A percentile compares a stretch with the other conserved stretches of the same genome.
phyloP scores from a whole-genome alignment of 768 basidiomycete genomes.

The Terana coerulea region DNA sequence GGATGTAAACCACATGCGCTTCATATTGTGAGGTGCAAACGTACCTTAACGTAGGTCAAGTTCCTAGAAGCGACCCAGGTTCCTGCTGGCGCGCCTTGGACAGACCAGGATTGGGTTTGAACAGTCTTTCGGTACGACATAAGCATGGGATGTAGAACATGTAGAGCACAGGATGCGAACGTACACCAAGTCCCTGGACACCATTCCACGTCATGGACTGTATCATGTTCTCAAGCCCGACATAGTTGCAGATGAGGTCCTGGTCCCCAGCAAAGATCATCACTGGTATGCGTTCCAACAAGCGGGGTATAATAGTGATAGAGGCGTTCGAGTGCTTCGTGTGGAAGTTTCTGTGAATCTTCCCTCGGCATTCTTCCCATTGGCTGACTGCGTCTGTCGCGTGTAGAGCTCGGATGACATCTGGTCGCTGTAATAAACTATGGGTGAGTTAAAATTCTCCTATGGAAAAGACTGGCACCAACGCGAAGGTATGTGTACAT shows the following conservation, averaged over 20 bases:
- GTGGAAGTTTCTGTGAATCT: conserved; percentile 61
- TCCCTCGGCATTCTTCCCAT: conserved; percentile 84
- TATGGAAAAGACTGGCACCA: conserved; percentile 26
- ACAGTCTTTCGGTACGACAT: conserved; percentile 44
- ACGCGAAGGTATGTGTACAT: conserved; percentile 81
- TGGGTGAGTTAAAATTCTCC: conserved; percentile 1
- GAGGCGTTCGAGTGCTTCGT: conserved; percentile 58
- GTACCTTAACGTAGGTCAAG: conserved; percentile 88
- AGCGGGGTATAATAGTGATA: conserved; percentile 68
- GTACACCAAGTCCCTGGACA: conserved; percentile 75
- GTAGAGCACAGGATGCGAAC: conserved; percentile 24
- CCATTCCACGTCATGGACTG: conserved; percentile 85
- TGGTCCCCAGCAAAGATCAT: conserved; percentile 93
- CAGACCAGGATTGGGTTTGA: conserved; percentile 68
- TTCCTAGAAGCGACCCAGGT: conserved; percentile 90
- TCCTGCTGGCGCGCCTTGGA: conserved; percentile 75
- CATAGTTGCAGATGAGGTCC: conserved; percentile 94
- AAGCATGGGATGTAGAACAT: neutral
- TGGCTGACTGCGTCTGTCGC: conserved; percentile 69
- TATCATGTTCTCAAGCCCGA: conserved; percentile 86
- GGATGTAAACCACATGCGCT: neutral
- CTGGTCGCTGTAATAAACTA: conserved; percentile 52
- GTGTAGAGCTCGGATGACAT: conserved; percentile 83
- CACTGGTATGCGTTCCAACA: conserved; percentile 80
- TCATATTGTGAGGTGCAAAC: conserved; percentile 4